Conservation (phyloP, 345 rosid species). For the Linum usitatissimum region DNA sequence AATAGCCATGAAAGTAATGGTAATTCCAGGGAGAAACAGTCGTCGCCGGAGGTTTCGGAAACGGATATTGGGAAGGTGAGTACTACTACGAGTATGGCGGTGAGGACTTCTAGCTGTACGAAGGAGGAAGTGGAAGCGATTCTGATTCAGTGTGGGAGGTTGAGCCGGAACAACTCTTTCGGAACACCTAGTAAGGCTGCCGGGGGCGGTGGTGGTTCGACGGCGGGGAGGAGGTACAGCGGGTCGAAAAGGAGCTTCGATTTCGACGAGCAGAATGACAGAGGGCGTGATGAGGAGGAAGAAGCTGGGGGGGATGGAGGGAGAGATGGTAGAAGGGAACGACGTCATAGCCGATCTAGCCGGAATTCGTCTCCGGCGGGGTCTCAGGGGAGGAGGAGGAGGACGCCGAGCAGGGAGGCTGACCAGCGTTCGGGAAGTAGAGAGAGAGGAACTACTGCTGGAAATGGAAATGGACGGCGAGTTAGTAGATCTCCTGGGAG, state of each 20-base stretch:
- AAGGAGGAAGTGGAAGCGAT: constrained; percentile 91
- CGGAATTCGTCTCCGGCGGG: constrained; percentile 23
- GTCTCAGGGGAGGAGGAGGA: constrained; percentile 49
- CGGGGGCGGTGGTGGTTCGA: neutral
- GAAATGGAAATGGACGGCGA: constrained; percentile 34
- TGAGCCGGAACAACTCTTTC: constrained; percentile 74
- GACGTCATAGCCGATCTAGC: constrained; percentile 41
- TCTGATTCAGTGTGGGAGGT: constrained; percentile 82
- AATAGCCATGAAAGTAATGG: constrained; percentile 51
- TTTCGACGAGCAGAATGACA: constrained; percentile 34
- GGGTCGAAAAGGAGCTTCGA: constrained; percentile 95
- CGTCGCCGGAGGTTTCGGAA: too few species aligned
- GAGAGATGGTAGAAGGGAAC: constrained; percentile 8
- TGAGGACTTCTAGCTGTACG: constrained; percentile 49
- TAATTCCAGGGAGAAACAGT: neutral
- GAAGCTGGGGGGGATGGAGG: constrained; percentile 24
- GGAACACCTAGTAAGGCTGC: constrained; percentile 20
- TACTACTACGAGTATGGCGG: constrained; percentile 6
- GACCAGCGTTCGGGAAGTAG: constrained; percentile 51
- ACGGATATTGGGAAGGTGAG: too few species aligned
- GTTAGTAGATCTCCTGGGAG: constrained; percentile 81
- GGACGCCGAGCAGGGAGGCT: constrained; percentile 91
- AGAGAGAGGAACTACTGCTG: constrained; percentile 26
- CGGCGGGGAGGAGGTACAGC: constrained; percentile 44
- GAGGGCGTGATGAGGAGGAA: constrained; percentile 13